phyloP scores from a whole-genome alignment of 768 basidiomycete species.

The Ephemerocybe angulata region DNA sequence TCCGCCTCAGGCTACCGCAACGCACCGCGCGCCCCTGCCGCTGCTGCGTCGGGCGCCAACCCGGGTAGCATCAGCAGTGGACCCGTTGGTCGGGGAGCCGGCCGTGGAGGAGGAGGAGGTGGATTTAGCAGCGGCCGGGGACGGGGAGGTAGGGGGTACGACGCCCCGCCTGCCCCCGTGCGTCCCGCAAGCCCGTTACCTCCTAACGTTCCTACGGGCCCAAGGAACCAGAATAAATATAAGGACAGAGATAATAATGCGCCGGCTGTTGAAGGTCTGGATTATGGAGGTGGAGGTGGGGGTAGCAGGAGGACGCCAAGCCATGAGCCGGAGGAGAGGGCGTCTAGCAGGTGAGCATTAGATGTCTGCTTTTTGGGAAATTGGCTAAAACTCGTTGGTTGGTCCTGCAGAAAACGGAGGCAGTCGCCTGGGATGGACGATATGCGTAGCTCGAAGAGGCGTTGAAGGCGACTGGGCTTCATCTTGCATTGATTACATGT shows the following conservation, averaged over 20 bases:
- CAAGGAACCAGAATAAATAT: constrained; percentile 85
- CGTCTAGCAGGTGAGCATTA: constrained; percentile 50
- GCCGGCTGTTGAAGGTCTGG: constrained; percentile 83
- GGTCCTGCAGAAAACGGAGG: constrained; percentile 57
- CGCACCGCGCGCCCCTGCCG: constrained; percentile 16
- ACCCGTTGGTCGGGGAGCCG: constrained; percentile 34
- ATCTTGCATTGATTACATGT: too few species aligned
- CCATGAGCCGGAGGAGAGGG: constrained; percentile 65
- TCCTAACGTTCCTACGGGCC: constrained; percentile 83
- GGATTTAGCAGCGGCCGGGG: constrained; percentile 20
- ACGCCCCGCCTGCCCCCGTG: constrained; percentile 48
- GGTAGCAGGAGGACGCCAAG: constrained; percentile 63
- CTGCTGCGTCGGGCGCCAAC: constrained; percentile 14
- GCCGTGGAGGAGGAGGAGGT: constrained; percentile 37
- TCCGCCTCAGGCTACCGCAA: constrained; percentile 12
- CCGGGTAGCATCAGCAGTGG: constrained; percentile 38
- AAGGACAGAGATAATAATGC: constrained; percentile 85
- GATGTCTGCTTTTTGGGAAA: neutral
- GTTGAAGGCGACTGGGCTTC: too few species aligned
- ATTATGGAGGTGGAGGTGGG: constrained; percentile 53
- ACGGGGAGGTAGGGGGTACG: neutral
- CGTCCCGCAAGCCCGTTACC: constrained; percentile 83
- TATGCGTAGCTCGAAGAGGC: constrained; percentile 63
- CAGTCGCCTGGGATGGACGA: constrained; percentile 73
- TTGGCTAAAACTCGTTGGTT: neutral